Evolutionary conservation across 805 yeast genomes (phyloP).

Genomic region (Trichomonascus vanleenenianus): DNA sequence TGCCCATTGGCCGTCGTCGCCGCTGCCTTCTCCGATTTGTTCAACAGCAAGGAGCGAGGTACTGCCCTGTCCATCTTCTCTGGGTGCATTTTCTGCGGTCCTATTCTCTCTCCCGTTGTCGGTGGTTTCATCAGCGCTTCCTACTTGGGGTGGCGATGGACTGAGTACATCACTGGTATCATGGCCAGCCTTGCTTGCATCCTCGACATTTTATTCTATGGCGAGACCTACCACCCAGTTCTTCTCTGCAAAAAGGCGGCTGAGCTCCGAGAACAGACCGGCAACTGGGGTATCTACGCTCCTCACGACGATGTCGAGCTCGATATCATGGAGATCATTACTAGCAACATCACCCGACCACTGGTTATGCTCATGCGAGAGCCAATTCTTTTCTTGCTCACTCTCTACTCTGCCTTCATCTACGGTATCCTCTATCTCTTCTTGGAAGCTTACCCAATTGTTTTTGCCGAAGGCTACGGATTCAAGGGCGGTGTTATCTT

Average conservation of each 20-base stretch:
- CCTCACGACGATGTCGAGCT: conserved; percentile 57
- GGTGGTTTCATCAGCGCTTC: conserved; percentile 54
- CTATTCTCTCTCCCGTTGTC: conserved; percentile 66
- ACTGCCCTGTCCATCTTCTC: conserved; percentile 61
- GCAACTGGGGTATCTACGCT: conserved; percentile 76
- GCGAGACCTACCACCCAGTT: conserved; percentile 66
- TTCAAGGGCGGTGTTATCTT: conserved; percentile 53
- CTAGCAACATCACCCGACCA: conserved; percentile 60
- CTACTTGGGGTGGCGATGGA: conserved; percentile 80
- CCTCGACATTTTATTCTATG: conserved; percentile 35
- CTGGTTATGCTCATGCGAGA: conserved; percentile 55
- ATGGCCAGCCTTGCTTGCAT: conserved; percentile 39
- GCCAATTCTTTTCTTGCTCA: conserved; percentile 58
- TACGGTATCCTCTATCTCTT: conserved; percentile 70
- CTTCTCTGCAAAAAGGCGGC: conserved; percentile 58
- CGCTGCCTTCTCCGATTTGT: conserved; percentile 74
- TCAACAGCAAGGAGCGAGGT: conserved; percentile 55
- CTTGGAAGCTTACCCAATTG: conserved; percentile 66
- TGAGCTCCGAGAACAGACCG: conserved; percentile 53
- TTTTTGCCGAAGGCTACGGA: conserved; percentile 54
- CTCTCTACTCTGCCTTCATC: conserved; percentile 66
- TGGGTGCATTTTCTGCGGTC: conserved; percentile 61
- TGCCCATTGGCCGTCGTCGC: conserved; percentile 77
- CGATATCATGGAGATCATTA: conserved; percentile 47
- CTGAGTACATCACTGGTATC: conserved; percentile 61